phyloP scores from a whole-genome alignment of 2,329 filamentous ascomycete genomes.

The Cladosporium sp. region DNA sequence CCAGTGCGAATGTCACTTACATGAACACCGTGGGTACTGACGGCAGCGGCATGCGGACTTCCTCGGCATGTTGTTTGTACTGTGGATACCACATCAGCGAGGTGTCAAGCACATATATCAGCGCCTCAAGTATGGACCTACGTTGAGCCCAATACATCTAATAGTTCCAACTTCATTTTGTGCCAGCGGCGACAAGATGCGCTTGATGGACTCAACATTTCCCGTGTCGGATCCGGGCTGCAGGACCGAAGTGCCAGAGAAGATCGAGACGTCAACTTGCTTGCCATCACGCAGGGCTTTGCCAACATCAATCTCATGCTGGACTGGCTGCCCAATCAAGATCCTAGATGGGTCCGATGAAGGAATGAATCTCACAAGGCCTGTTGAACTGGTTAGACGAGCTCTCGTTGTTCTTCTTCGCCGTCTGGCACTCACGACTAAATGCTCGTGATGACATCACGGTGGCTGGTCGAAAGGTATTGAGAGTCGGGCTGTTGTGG shows the following conservation, averaged over 20 bases:
- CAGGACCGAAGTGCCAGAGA: conserved; percentile 60
- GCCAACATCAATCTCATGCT: conserved; percentile 44
- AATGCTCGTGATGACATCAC: background rate
- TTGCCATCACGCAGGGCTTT: conserved; percentile 56
- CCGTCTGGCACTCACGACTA: background rate
- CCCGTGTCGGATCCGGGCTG: conserved; percentile 55
- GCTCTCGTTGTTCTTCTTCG: background rate
- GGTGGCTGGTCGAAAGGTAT: background rate
- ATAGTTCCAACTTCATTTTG: conserved; percentile 57
- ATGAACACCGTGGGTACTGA: background rate
- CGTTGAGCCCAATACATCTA: conserved; percentile 59
- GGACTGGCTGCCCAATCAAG: background rate
- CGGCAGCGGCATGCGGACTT: background rate
- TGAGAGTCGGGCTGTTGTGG: background rate
- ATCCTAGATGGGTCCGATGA: background rate
- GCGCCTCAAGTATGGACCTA: background rate
- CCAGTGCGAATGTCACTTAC: background rate
- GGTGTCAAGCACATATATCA: no score
- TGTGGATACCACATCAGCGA: background rate
- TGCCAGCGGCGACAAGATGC: conserved; percentile 53
- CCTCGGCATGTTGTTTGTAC: background rate
- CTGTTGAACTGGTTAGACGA: background rate
- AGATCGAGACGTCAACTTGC: conserved; percentile 58
- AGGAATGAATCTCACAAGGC: background rate
- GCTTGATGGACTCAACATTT: conserved; percentile 37